These are phyloP conservation scores for Leccinum proliferum DNA, from an alignment of 1,284 basidiomycete species.

Conservation along the genomic window DNA sequence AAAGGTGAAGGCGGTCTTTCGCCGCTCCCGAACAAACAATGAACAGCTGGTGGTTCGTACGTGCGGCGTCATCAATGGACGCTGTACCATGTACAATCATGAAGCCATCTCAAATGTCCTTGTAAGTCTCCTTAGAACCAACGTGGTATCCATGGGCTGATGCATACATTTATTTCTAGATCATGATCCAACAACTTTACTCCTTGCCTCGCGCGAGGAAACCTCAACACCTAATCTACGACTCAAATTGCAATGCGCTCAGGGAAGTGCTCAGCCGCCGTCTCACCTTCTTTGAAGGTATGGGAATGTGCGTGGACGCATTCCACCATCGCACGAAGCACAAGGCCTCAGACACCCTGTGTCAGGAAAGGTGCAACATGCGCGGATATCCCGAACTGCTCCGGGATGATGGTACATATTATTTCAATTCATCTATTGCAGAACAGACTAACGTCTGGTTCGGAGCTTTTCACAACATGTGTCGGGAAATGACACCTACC, in stretches of 20 bases:
- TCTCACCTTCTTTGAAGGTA: background rate
- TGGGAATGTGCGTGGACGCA: background rate
- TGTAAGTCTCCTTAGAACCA: background rate
- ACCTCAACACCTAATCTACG: background rate
- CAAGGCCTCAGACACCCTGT: background rate
- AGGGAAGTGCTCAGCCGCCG: background rate
- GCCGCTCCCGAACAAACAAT: background rate
- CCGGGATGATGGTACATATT: no score
- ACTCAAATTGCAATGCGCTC: background rate
- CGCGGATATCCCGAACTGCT: background rate
- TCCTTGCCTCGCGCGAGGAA: background rate
- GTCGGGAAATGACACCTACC: background rate
- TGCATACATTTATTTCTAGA: background rate
- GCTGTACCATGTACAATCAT: background rate
- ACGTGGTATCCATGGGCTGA: background rate
- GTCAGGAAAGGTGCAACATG: conserved; percentile 1
- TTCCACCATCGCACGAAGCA: background rate
- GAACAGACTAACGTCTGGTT: background rate
- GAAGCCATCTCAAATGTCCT: background rate
- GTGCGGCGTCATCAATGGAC: background rate
- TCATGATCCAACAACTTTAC: background rate
- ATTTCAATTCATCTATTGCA: background rate
- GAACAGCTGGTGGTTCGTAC: background rate
- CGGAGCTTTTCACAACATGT: background rate
- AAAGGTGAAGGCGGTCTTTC: background rate